Evolutionary conservation across 805 yeast species (phyloP).

Genomic region (Lipomyces japonicus): DNA sequence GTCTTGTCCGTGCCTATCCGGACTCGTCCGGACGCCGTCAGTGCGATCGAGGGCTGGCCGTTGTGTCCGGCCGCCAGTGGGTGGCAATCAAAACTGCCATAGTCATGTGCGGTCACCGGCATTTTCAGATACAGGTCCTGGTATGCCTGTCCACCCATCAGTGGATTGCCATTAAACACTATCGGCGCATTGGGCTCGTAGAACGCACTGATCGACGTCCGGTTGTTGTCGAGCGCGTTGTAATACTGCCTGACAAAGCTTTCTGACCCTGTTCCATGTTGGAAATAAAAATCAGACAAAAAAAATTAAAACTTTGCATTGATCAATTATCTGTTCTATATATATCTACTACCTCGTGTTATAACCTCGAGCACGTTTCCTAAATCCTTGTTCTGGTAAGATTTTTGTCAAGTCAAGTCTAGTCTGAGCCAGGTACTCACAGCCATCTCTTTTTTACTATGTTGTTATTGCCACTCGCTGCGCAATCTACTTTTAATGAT

Average conservation of each 20-base stretch:
- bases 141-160: conserved; percentile 40
- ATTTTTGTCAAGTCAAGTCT: too few relatives aligned
- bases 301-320: background rate
- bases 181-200: conserved; percentile 37
- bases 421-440: too few relatives aligned
- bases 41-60: conserved; percentile 32
- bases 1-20: conserved; percentile 36
- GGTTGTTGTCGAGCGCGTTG: conserved; percentile 36
- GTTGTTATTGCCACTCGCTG: too few relatives aligned
- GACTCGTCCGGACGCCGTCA: conserved; percentile 38
- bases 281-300: background rate
- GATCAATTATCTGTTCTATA: background rate
- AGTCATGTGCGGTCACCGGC: conserved; percentile 40
- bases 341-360: conserved; percentile 13
- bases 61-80: conserved; percentile 33
- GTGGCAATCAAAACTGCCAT: conserved; percentile 39
- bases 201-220: conserved; percentile 31
- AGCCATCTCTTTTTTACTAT: too few relatives aligned
- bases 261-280: conserved; percentile 43
- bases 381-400: too few relatives aligned
- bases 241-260: conserved; percentile 36
- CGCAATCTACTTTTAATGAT: too few relatives aligned
- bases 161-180: conserved; percentile 44
- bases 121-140: conserved; percentile 36
- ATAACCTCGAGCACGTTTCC: conserved; percentile 12